These are phyloP conservation scores for Umbilicus rupestris DNA, from an alignment of 164 flowering plant species.

Conservation along the genomic window DNA sequence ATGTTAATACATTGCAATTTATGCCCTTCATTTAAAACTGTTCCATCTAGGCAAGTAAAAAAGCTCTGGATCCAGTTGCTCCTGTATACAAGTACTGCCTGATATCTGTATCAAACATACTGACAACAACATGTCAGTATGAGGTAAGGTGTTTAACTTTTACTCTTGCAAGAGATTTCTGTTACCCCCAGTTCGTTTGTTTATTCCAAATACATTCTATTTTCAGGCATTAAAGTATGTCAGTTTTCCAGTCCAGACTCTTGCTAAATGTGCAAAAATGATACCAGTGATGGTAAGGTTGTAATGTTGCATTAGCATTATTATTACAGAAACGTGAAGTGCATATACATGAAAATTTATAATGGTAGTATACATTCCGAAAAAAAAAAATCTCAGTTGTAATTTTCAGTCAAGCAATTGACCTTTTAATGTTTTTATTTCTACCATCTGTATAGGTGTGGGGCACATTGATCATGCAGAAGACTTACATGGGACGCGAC, in stretches of 20 bases:
- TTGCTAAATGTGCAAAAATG: slow-evolving; percentile 89
- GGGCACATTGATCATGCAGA: slow-evolving; percentile 92
- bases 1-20: background rate
- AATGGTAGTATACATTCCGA: background rate
- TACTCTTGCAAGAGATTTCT: background rate
- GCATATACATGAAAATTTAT: background rate
- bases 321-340: background rate
- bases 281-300: slow-evolving; percentile 92
- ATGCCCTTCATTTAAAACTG: background rate
- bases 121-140: slow-evolving; percentile 96
- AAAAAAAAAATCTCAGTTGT: background rate
- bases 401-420: background rate
- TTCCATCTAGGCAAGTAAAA: slow-evolving; percentile 62
- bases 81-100: slow-evolving; percentile 78
- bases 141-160: slow-evolving; percentile 40
- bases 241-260: slow-evolving; percentile 97
- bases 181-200: background rate
- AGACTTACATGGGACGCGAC: slow-evolving; percentile 66
- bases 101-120: slow-evolving; percentile 80
- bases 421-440: background rate
- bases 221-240: slow-evolving; percentile 96
- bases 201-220: background rate
- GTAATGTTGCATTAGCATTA: slow-evolving; percentile 10
- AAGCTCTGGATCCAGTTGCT: slow-evolving; percentile 82
- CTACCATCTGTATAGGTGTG: slow-evolving; percentile 50